Evolutionary conservation across 2,329 filamentous ascomycete genomes (phyloP), one percentile per base, ranked within the genome.

Genomic region (Aspergillus novofumigatus): DNA sequence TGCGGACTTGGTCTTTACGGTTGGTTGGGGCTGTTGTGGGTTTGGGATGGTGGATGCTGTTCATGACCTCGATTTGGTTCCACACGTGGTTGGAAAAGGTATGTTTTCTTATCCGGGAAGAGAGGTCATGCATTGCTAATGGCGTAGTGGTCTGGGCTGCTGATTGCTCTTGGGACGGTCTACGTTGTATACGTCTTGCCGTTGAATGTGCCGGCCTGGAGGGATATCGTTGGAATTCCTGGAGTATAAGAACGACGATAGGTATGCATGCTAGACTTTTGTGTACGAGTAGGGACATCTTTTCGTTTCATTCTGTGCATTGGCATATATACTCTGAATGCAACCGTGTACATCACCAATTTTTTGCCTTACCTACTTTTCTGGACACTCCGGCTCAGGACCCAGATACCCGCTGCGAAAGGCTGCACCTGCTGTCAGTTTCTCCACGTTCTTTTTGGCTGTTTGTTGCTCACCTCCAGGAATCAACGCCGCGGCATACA

Each of bases 31-130:
- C 69, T 0, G 85, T 97, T 26, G 82, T 89, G 20, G 86, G 75
- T 0, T 67, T 97, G 69, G 91, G 88, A 69, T 84, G 87, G 79
- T 97, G 94, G 91, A 99, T 99, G 94, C 75, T 99, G 71, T 81
- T 97, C 59, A 99, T 99, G 94, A 99, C 94, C 44, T 92, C 92
- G 2, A 92, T 95, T 42, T 99, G 93, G 81, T 99, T 99, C 69
- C 94, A 99, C 75, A 99, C 94, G 0, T 97, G 93, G 92, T 87
- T 95, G 67, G 94, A 99, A 79, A 99, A 97, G 88, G 88, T 90
- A 67, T 68, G 81, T 71, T 17, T 52, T 20, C 6, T 49, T 32
- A 17, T 49, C 28, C 35, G 56, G 62, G 38, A 62, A 53, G 9
- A n/a, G 38, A 44, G 54, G 52, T 56, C 50, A n/a, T 59, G 26